Base-by-base conservation (phyloP, 2,329 filamentous ascomycete species). In the Paracorniculantispora psalliotae region DNA sequence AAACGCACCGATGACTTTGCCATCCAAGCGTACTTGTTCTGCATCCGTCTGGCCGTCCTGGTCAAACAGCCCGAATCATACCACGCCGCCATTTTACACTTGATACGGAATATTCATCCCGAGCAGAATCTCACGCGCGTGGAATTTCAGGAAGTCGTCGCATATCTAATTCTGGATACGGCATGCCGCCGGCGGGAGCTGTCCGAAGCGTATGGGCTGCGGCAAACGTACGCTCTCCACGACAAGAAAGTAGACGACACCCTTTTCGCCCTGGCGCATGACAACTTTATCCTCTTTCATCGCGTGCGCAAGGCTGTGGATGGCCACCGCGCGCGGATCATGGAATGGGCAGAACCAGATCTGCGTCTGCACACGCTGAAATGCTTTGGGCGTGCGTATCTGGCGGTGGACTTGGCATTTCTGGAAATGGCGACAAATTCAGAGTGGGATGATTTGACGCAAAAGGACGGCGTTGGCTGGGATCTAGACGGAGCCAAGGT, bases 11-110 rank as follows among this genome's bases (percentile, higher is more conserved):
- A 96, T 69, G 79, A 84, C 55, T 99, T 99, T 73, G 87, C 93
- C 1, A 85, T 89, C n/a, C 87, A 92, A 65, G 90, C 87, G 17
- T 96, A 97, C 74, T 85, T 96, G 62, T 97, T 97, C 78, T 91
- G 90, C 67, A 90, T 96, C 66, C 88, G 92, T 57, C 81, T 92
- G 26, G 87, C 90, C 25, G 87, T 99, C 62, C 82, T 96, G 35
- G 85, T 89, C 59, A 85, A 87, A 63, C 88, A 96, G 66, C 89
- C 88, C 65, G 91, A 96, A 65, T 92, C 92, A 1, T 99, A 97
- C 72, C 88, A 93, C 63, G 91, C 93, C 0, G 91, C 93, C 1
- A 83, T 97, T 23, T 81, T 89, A 41, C 86, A 96, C 66, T 81
- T 97, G 2, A 79, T 99, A 13, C 81, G 86, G 47, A 75, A 77